Evolutionary conservation across 495 filamentous ascomycete species (phyloP).

Genomic region (Pyrenopolyporus hunteri): DNA sequence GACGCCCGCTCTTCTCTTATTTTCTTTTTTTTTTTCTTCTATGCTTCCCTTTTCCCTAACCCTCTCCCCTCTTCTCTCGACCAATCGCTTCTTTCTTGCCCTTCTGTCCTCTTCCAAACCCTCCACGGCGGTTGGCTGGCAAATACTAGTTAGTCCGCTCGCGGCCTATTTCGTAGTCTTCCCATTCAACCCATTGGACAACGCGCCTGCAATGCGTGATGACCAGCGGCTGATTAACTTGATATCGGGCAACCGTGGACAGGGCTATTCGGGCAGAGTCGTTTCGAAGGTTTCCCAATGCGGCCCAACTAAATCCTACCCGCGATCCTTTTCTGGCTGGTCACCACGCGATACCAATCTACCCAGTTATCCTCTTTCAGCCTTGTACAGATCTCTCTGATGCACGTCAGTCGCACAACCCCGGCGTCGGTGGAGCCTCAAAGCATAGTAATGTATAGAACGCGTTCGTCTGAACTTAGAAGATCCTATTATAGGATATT

Average conservation of each 20-base stretch:
- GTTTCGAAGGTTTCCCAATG: constrained; percentile 29
- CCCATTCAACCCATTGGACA: constrained; percentile 32
- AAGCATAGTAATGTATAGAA: constrained; percentile 7
- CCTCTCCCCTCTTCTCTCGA: constrained; percentile 4
- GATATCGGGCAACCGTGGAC: constrained; percentile 29
- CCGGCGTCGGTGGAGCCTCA: constrained; percentile 37
- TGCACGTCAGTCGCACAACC: constrained; percentile 42
- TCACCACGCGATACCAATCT: constrained; percentile 34
- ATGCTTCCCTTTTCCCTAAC: constrained; percentile 2
- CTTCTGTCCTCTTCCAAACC: neutral
- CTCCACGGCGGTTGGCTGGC: constrained; percentile 2
- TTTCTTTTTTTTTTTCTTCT: constrained; percentile 17
- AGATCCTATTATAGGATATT: constrained; percentile 16
- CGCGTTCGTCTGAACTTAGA: constrained; percentile 29
- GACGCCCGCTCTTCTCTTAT: constrained; percentile 29
- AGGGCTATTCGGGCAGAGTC: constrained; percentile 30
- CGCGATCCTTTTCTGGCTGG: constrained; percentile 28
- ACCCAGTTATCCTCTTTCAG: constrained; percentile 41
- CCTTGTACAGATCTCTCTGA: constrained; percentile 44
- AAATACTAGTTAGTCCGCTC: constrained; percentile 31
- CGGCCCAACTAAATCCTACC: constrained; percentile 37
- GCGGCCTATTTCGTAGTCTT: constrained; percentile 29
- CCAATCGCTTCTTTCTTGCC: constrained; percentile 23
- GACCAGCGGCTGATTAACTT: constrained; percentile 37
- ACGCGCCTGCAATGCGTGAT: constrained; percentile 36